A percentile compares a stretch with the other conserved stretches of the same genome.
phyloP scores from a whole-genome alignment of 495 filamentous ascomycete species.

The Aspergillus diversus region DNA sequence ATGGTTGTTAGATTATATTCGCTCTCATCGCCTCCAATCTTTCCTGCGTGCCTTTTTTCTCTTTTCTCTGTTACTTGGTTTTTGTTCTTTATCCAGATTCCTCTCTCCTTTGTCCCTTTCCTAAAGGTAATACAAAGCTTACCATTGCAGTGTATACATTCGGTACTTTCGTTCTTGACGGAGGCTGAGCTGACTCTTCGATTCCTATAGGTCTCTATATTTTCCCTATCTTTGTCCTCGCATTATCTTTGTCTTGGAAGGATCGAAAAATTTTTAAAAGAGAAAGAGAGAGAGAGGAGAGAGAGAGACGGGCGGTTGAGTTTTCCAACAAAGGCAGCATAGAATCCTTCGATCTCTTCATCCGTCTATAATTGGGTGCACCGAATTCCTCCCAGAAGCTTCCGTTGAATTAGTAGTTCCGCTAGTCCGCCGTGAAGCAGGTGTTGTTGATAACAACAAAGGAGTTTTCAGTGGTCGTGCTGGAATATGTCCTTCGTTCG shows the following conservation, averaged over 20 bases:
- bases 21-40: background rate
- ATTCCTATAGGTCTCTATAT: background rate
- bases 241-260: background rate
- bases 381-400: background rate
- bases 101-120: background rate
- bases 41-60: background rate
- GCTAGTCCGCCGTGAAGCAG: background rate
- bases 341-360: background rate
- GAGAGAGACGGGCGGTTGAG: background rate
- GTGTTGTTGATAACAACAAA: constrained; percentile 2
- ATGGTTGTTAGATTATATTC: too few relatives aligned
- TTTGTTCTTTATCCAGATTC: background rate
- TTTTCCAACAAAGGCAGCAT: background rate
- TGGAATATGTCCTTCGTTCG: background rate
- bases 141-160: too few relatives aligned
- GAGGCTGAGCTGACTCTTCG: background rate
- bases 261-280: too few relatives aligned
- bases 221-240: background rate
- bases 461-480: background rate
- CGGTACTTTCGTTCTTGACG: background rate
- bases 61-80: background rate
- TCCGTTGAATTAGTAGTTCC: background rate
- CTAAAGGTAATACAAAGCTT: background rate
- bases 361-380: background rate
- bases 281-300: background rate